Conservation (phyloP, 495 filamentous ascomycete genomes). For the Penicillium atrosanguineum region DNA sequence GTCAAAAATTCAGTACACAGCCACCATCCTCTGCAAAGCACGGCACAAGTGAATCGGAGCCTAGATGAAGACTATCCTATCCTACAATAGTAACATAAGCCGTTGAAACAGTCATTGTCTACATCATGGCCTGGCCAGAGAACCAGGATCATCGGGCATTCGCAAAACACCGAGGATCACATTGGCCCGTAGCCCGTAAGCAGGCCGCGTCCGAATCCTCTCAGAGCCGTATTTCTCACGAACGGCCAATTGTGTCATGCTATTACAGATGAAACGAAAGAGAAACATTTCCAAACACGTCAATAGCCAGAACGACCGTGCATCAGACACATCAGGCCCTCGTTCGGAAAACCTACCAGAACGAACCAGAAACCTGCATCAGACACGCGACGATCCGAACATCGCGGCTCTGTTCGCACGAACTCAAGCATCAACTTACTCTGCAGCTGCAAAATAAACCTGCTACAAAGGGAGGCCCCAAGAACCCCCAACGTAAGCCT, state of each 20-base stretch:
- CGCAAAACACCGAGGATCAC: neutral
- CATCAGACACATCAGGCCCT: neutral
- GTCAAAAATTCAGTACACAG: neutral
- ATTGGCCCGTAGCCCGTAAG: neutral
- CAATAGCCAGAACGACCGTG: neutral
- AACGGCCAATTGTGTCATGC: neutral
- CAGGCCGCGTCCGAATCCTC: slow-evolving; percentile 3
- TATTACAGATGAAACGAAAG: neutral
- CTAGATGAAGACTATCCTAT: neutral
- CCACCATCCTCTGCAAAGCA: neutral
- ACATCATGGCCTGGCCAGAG: neutral
- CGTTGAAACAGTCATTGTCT: neutral
- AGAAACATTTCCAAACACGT: neutral
- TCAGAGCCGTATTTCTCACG: neutral
- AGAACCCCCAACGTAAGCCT: neutral
- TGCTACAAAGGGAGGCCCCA: neutral
- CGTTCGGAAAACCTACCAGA: slow-evolving; percentile 12
- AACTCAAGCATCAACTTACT: neutral
- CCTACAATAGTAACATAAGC: slow-evolving; percentile 6
- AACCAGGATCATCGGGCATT: slow-evolving; percentile 9
- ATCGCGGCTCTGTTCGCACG: slow-evolving; percentile 9
- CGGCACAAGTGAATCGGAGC: neutral
- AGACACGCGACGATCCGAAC: slow-evolving; percentile 7
- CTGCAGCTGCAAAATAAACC: neutral
- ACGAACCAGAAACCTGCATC: neutral